A percentile compares a stretch with the other conserved stretches of the same genome.
Conservation (phyloP, 169 alveolate genomes). For the Neospora caninum region DNA sequence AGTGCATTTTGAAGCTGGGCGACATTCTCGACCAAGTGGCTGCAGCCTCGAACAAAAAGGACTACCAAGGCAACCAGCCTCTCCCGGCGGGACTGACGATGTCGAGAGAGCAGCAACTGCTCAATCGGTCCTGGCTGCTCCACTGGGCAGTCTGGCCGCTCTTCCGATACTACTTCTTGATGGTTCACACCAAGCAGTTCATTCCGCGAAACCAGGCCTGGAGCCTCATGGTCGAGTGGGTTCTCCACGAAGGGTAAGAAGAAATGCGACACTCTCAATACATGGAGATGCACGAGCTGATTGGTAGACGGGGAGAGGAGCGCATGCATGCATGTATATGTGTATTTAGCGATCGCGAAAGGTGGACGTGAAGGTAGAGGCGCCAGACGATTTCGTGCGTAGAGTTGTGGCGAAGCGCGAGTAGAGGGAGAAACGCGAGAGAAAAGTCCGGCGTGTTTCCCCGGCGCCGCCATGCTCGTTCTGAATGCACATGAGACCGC, state of each 20-base stretch:
- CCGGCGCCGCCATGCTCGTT: no score
- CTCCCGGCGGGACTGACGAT: slow-evolving; percentile 43
- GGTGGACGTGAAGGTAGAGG: no score
- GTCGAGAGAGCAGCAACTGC: slow-evolving; percentile 62
- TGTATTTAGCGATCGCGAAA: no score
- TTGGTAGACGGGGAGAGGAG: no score
- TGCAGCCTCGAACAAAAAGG: slow-evolving; percentile 59
- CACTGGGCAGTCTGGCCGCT: slow-evolving; percentile 71
- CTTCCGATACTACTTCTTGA: slow-evolving; percentile 55
- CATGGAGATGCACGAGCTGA: no score
- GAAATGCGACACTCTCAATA: background rate
- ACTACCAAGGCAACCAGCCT: slow-evolving; percentile 49
- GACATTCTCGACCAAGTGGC: slow-evolving; percentile 64
- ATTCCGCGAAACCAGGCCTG: slow-evolving; percentile 60
- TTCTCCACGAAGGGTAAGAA: slow-evolving; percentile 64
- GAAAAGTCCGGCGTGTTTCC: no score
- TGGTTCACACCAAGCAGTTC: slow-evolving; percentile 58
- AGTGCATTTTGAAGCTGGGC: slow-evolving; percentile 64
- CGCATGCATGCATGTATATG: no score
- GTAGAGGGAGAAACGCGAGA: no score
- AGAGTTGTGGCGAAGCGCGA: no score
- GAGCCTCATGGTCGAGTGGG: slow-evolving; percentile 62
- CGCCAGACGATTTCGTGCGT: no score
- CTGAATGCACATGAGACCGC: no score
- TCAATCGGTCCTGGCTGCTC: slow-evolving; percentile 68